These are phyloP conservation scores for Dactylonectria macrodidyma DNA, from an alignment of 2,329 filamentous ascomycete species.

Conservation along the genomic window DNA sequence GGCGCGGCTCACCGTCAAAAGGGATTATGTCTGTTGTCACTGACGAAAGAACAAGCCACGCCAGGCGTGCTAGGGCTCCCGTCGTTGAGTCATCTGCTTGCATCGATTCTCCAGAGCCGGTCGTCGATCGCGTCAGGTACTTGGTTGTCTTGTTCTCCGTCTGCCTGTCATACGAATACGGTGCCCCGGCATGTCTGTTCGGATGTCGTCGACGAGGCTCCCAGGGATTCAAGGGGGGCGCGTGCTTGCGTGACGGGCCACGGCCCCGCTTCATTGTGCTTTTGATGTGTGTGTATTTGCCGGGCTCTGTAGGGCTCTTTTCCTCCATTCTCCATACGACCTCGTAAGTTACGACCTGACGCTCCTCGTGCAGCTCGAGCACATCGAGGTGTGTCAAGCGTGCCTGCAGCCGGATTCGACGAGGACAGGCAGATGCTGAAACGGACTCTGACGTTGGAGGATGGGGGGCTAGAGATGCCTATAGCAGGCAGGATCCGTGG, in stretches of 20 bases:
- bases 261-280: constrained; percentile 9
- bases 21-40: background rate
- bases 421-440: background rate
- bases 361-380: background rate
- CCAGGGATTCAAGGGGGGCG: constrained; percentile 3
- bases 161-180: constrained; percentile 41
- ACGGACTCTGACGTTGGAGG: background rate
- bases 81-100: constrained; percentile 12
- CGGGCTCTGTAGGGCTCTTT: background rate
- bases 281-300: background rate
- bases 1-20: constrained; percentile 3
- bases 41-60: background rate
- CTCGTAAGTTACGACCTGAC: background rate
- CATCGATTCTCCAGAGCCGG: constrained; percentile 4
- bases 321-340: background rate
- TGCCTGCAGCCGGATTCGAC: background rate
- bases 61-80: constrained; percentile 15
- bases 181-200: constrained; percentile 35
- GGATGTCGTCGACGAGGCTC: constrained; percentile 29
- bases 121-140: constrained; percentile 8
- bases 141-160: constrained; percentile 14
- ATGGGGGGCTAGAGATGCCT: background rate
- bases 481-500: background rate
- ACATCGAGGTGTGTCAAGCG: background rate
- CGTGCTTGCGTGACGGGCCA: background rate